These are phyloP conservation scores for Penicillium cinerascens DNA, from an alignment of 495 filamentous ascomycete species.

Conservation along the genomic window DNA sequence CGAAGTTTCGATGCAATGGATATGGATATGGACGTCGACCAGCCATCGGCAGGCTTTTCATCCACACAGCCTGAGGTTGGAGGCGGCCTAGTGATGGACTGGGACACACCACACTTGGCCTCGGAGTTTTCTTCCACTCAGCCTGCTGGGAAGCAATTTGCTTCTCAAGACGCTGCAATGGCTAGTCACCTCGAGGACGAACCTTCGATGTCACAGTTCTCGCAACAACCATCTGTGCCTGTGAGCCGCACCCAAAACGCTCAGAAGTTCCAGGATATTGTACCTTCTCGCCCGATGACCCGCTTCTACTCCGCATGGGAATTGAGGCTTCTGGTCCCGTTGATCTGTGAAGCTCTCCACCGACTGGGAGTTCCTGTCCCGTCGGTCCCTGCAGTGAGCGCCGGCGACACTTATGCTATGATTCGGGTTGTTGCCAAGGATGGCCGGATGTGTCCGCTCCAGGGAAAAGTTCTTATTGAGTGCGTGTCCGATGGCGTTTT, in stretches of 20 bases:
- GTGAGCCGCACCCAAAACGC: conserved; percentile 82
- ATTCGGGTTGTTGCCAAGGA: conserved; percentile 74
- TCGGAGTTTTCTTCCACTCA: conserved; percentile 54
- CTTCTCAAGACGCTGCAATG: conserved; percentile 35
- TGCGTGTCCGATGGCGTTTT: conserved; percentile 61
- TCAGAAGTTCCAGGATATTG: conserved; percentile 81
- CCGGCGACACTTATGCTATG: conserved; percentile 53
- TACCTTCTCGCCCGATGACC: conserved; percentile 75
- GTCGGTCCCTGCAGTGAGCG: conserved; percentile 32
- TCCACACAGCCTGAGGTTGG: conserved; percentile 80
- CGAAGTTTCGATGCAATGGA: conserved; percentile 47
- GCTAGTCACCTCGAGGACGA: conserved; percentile 75
- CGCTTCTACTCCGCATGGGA: conserved; percentile 87
- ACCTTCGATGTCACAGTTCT: conserved; percentile 90
- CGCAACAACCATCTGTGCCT: conserved; percentile 72
- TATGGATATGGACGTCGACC: conserved; percentile 45
- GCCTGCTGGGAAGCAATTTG: conserved; percentile 33
- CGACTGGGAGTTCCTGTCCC: conserved; percentile 76
- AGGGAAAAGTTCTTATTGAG: conserved; percentile 81
- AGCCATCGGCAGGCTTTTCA: conserved; percentile 38
- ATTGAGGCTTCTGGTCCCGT: conserved; percentile 70
- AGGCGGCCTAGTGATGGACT: conserved; percentile 69
- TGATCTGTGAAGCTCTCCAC: conserved; percentile 77
- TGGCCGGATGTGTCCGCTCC: conserved; percentile 71
- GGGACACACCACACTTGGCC: conserved; percentile 59